phyloP scores from a whole-genome alignment of 805 yeast species.

The Saccharomycopsis schoenii region DNA sequence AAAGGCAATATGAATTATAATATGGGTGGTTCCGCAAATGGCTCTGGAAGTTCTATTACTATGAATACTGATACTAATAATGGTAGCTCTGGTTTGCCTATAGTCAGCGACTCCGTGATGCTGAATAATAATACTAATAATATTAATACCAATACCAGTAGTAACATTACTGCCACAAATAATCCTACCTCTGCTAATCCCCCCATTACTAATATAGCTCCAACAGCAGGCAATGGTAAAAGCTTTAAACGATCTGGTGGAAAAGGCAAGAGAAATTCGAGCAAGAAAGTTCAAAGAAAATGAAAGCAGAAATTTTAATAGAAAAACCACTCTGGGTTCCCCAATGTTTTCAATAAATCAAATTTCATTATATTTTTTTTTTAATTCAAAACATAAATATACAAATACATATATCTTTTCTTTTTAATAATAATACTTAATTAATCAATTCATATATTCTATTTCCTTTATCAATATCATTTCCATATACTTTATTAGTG shows the following conservation, averaged over 20 bases:
- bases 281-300: neutral
- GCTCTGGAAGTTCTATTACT: neutral
- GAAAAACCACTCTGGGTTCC: neutral
- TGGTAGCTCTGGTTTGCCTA: neutral
- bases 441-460: too few species aligned
- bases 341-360: neutral
- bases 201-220: neutral
- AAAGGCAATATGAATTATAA: neutral
- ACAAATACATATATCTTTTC: too few species aligned
- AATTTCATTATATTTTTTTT: too few species aligned
- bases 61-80: neutral
- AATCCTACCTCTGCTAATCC: neutral
- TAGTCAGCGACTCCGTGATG: neutral
- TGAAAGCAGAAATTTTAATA: neutral
- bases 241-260: neutral
- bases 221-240: neutral
- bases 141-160: neutral
- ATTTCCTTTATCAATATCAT: too few species aligned
- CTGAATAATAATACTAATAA: neutral
- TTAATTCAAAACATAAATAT: too few species aligned
- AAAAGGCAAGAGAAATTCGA: neutral
- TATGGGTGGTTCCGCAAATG: neutral
- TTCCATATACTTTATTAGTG: too few species aligned
- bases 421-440: too few species aligned
- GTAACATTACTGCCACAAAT: neutral